These are phyloP conservation scores for Penicillium sp. DNA, from an alignment of 2,329 filamentous ascomycete genomes.

Conservation along the genomic window DNA sequence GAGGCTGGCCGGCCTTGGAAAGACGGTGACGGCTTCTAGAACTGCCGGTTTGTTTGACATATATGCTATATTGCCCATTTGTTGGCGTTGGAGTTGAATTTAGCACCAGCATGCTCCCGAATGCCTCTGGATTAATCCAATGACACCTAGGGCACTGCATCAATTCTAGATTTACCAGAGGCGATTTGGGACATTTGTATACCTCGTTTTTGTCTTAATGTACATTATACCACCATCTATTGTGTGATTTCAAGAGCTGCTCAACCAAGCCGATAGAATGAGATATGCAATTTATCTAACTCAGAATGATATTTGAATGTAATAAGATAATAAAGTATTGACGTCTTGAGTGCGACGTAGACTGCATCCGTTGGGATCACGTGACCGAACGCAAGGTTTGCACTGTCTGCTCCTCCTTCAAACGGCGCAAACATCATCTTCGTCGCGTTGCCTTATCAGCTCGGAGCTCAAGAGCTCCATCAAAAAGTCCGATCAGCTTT, in stretches of 20 bases:
- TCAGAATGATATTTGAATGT: neutral
- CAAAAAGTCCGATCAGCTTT: neutral
- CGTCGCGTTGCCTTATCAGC: constrained; percentile 26
- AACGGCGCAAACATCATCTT: constrained; percentile 40
- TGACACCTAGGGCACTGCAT: neutral
- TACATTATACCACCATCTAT: neutral
- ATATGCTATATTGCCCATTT: neutral
- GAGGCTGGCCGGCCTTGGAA: constrained; percentile 56
- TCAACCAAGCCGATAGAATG: neutral
- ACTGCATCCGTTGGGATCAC: constrained; percentile 1
- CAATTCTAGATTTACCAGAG: neutral
- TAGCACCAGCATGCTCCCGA: neutral
- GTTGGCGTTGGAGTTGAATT: neutral
- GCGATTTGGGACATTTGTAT: neutral
- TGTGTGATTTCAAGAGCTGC: neutral
- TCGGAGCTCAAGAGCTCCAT: constrained; percentile 14
- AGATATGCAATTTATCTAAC: neutral
- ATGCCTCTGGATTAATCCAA: neutral
- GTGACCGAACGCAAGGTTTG: constrained; percentile 32
- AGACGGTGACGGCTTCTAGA: constrained; percentile 55
- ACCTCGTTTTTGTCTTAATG: neutral
- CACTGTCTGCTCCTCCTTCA: constrained; percentile 42
- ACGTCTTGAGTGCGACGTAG: neutral
- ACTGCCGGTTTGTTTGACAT: neutral
- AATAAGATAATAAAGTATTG: neutral